Base-by-base conservation (phyloP, 345 rosid species). In the Ceriops tagal region DNA sequence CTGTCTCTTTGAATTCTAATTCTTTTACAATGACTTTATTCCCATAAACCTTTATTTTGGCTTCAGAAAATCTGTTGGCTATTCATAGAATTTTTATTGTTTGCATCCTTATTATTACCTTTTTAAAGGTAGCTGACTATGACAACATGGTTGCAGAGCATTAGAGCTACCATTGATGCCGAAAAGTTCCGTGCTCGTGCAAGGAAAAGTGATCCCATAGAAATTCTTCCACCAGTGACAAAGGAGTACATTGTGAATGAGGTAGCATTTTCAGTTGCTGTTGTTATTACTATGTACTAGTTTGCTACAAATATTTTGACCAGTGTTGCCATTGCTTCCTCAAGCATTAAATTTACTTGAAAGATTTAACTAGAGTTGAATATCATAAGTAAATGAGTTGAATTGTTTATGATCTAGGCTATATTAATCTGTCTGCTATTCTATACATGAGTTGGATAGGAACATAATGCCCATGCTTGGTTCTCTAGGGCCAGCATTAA, bases 151-250 rank as follows among this genome's bases (percentile, higher is more conserved):
- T 51, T 66, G 5, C 47, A 71, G 76, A 64, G 55, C 20, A 53
- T 77, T 16, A 67, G 80, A 46, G 55, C 65, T 6, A 56, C 61
- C 10, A 79, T 92, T 53, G 74, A 92, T 77, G 71, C 82, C 35
- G 83, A 82, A 22, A 88, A 92, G 79, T 83, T 92, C 60, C 83
- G 82, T 30, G 76, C 83, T 9, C 96, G 90, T 51, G 85, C 83
- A 20, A 76, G 92, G 15, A 90, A 92, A 73, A 96, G 87, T 16
- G 96, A 86, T 18, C 92, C 92, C 28, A 80, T 88, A 6, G 96
- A 83, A 81, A 79, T 90, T 73, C 86, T 66, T 65, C 53, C 83
- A 16, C 89, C 96, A 53, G 88, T 95, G 65, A 79, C 96, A 20
- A 85, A 82, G 69, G 99, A 95, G 32, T 88, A 82, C 73, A 77